Evolutionary conservation across 2,329 filamentous ascomycete genomes (phyloP), one percentile per base, ranked within the genome.

Genomic region (Penicillium sclerotiorum): DNA sequence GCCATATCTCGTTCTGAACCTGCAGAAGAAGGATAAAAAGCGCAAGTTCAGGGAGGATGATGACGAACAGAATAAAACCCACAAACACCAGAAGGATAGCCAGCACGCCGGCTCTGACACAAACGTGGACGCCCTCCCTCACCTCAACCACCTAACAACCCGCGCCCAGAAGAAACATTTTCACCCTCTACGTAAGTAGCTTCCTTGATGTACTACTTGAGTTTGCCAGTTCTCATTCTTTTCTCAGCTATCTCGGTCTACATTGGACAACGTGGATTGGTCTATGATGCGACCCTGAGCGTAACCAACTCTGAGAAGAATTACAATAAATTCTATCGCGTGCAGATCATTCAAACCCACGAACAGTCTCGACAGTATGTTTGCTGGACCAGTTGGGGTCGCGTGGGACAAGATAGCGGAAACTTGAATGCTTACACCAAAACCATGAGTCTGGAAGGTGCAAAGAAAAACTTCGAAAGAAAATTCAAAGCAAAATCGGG

Each of bases 261-360:
- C 52, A 1, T 70, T 80, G 6, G 25, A 28, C 3, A 13, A 28
- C 25, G 25, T 32, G 83, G 84, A 17, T 72, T 87, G 47, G 89
- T 93, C 40, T 93, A 83, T 67, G 90, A 95, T 64, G 89, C 88
- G 0, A 85, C 87, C 0, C 75, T 95, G 38, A 94, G 92, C 59
- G 87, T 92, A 66, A 88, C 89, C 9, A 88, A 90, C 58, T 76
- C 88, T 0, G 73, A 76, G 0, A 71, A 79, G 39, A 94, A 93
- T 64, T 88, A 88, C 69, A 93, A 94, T 69, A 94, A 94, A 59
- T 93, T 92, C 67, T 93, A 92, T 63, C 82, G 83, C 22, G 68
- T 91, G 22, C 88, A 93, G 75, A 75, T 89, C 13, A 27, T 54
- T 62, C 84, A n/a, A 35, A 28, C 25, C 3, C 13, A 43, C 47